Evolutionary conservation across 768 basidiomycete genomes (phyloP).

Genomic region (Lactifluus piperatus): DNA sequence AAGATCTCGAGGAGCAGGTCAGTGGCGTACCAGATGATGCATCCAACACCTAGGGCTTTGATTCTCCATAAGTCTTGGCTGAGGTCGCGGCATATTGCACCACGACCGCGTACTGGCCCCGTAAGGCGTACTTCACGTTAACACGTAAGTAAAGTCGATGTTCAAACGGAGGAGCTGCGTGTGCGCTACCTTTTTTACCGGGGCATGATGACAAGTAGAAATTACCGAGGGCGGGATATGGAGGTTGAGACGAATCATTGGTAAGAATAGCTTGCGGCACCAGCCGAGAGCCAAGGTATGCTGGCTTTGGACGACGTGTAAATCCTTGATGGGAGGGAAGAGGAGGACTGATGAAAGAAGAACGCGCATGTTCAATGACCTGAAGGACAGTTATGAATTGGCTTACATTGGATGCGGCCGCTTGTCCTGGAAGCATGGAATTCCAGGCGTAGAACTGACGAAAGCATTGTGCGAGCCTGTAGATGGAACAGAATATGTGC

Average conservation of each 20-base stretch:
- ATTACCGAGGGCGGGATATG: conserved; percentile 54
- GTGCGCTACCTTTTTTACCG: conserved; percentile 71
- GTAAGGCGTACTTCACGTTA: conserved; percentile 48
- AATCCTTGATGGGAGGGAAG: neutral
- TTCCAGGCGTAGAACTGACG: neutral
- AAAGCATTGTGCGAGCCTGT: neutral
- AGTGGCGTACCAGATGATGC: conserved; percentile 66
- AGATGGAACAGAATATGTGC: conserved; percentile 18
- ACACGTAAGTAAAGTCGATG: neutral
- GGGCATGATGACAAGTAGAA: conserved; percentile 86
- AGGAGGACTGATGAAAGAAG: neutral
- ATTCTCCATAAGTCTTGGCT: conserved; percentile 70
- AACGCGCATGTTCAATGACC: neutral
- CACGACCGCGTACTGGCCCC: conserved; percentile 71
- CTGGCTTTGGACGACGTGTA: conserved; percentile 1
- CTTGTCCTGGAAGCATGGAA: neutral
- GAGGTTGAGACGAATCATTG: neutral
- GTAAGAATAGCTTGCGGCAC: neutral
- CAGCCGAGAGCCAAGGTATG: neutral
- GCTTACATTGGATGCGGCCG: conserved; percentile 4
- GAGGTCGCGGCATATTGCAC: conserved; percentile 77
- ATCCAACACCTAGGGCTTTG: conserved; percentile 61
- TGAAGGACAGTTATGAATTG: neutral
- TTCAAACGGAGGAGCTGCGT: neutral
- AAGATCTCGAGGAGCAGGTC: neutral